phyloP scores from a whole-genome alignment of 2,329 filamentous ascomycete genomes.

The Cytospora mali region DNA sequence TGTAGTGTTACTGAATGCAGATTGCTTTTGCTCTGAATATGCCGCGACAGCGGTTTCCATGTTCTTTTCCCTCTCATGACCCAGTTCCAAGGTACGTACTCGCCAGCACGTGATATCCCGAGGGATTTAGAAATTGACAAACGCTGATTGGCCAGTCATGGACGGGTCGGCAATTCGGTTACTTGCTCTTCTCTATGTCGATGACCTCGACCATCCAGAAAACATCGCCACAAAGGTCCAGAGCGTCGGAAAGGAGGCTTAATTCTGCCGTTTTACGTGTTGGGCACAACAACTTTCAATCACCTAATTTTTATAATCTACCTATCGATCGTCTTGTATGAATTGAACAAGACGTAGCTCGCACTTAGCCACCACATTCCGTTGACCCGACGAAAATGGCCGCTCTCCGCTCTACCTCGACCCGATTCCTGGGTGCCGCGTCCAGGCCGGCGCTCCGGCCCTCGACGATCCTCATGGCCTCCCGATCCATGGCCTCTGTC shows the following conservation, averaged over 20 bases:
- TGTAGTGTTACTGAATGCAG: neutral
- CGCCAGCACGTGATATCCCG: slow-evolving; percentile 16
- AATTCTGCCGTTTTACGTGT: slow-evolving; percentile 4
- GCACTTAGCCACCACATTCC: slow-evolving; percentile 1
- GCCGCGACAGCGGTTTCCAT: neutral
- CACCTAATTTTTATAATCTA: neutral
- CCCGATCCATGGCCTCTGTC: slow-evolving; percentile 58
- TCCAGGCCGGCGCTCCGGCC: slow-evolving; percentile 45
- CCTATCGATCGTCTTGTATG: neutral
- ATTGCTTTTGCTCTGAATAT: neutral
- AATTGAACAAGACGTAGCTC: slow-evolving; percentile 7
- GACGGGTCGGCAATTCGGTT: slow-evolving; percentile 17
- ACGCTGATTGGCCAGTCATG: slow-evolving; percentile 10
- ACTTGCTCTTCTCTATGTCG: slow-evolving; percentile 6
- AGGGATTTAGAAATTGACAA: slow-evolving; percentile 8
- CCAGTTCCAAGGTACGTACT: neutral
- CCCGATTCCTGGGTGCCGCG: slow-evolving; percentile 53
- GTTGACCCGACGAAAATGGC: slow-evolving; percentile 49
- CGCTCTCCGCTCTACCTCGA: slow-evolving; percentile 61
- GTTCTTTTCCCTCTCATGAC: neutral
- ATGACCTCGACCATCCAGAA: slow-evolving; percentile 17
- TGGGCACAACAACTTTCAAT: neutral
- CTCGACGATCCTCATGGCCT: slow-evolving; percentile 40
- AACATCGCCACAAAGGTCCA: slow-evolving; percentile 21
- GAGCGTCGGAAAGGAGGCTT: slow-evolving; percentile 9